These are phyloP conservation scores for Phyllostachys edulis DNA, from an alignment of 176 grass and related monocot species.

Conservation along the genomic window DNA sequence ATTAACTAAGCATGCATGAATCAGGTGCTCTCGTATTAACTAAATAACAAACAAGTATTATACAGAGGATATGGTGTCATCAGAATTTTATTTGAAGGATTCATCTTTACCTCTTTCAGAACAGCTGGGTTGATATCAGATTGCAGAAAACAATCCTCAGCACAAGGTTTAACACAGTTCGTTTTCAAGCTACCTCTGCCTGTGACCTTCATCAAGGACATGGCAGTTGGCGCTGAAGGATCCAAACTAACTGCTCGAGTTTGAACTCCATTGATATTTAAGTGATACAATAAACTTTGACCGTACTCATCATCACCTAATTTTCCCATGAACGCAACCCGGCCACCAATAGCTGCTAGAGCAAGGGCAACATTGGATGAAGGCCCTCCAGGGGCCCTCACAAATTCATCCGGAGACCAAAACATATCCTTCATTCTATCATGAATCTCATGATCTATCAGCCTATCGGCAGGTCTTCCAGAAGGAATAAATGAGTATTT, in stretches of 20 bases:
- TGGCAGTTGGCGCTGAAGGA: constrained; percentile 48
- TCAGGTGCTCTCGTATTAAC: neutral
- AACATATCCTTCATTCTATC: constrained; percentile 63
- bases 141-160: constrained; percentile 69
- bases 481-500: constrained; percentile 79
- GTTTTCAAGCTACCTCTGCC: constrained; percentile 43
- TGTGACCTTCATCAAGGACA: constrained; percentile 76
- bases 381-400: constrained; percentile 78
- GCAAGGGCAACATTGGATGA: constrained; percentile 74
- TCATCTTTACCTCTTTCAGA: constrained; percentile 66
- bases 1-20: neutral
- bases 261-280: constrained; percentile 68
- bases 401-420: constrained; percentile 70
- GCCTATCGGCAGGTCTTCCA: constrained; percentile 65
- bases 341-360: constrained; percentile 63
- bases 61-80: neutral
- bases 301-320: constrained; percentile 80
- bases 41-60: neutral
- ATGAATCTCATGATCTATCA: constrained; percentile 79
- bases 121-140: constrained; percentile 70
- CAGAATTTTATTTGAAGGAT: neutral
- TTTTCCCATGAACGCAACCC: constrained; percentile 84
- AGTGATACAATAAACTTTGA: constrained; percentile 54
- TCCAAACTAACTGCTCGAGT: constrained; percentile 55
- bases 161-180: constrained; percentile 49